phyloP scores from a whole-genome alignment of 805 yeast species.

The Metschnikowia baotianmanensis region DNA sequence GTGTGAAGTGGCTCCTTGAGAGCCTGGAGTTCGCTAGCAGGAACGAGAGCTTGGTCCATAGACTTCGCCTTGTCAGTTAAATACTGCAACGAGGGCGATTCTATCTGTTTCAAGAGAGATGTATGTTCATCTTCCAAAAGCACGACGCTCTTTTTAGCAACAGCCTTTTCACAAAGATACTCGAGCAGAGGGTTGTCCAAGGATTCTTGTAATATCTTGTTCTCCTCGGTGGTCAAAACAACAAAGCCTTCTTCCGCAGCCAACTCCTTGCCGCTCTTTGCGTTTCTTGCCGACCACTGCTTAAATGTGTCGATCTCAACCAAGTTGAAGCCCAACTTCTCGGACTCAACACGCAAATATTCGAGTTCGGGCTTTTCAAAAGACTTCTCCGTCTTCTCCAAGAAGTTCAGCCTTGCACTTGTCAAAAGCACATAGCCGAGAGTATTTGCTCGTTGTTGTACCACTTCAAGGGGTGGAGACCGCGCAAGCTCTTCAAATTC shows the following conservation, averaged over 20 bases:
- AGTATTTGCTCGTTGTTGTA: conserved; percentile 22
- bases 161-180: conserved; percentile 10
- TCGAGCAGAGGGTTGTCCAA: conserved; percentile 15
- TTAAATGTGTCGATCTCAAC: conserved; percentile 1
- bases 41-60: conserved; percentile 9
- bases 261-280: conserved; percentile 7
- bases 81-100: conserved; percentile 21
- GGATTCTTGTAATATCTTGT: conserved; percentile 6
- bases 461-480: conserved; percentile 21
- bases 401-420: conserved; percentile 1
- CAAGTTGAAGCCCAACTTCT: conserved; percentile 3
- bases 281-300: conserved; percentile 1
- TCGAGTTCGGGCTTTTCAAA: conserved; percentile 6
- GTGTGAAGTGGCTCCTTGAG: conserved; percentile 9
- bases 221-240: conserved; percentile 7
- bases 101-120: conserved; percentile 12
- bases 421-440: conserved; percentile 25
- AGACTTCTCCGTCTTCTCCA: conserved; percentile 5
- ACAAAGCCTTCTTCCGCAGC: conserved; percentile 11
- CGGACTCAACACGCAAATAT: conserved; percentile 7
- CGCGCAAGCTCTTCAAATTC: conserved; percentile 1
- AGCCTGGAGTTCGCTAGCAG: conserved; percentile 3
- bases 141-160: conserved; percentile 4
- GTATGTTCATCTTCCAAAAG: conserved; percentile 9
- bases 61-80: conserved; percentile 25